Evolutionary conservation across 1,139 yeast genomes (phyloP).

Genomic region (Hyphopichia burtonii): DNA sequence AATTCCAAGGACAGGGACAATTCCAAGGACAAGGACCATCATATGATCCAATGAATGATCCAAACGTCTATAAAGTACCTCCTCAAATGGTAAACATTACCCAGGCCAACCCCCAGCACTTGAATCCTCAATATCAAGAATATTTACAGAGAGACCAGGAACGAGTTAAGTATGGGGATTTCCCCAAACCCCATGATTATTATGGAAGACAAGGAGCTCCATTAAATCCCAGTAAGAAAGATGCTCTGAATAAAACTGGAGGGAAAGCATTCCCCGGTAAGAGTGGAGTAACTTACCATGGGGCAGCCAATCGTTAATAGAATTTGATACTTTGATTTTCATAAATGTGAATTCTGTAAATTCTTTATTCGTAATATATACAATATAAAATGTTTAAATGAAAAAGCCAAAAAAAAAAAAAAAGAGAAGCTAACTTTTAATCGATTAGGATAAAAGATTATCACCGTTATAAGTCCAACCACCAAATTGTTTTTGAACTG

Average conservation of each 20-base stretch:
- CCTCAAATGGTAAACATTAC: constrained; percentile 40
- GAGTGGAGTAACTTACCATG: constrained; percentile 38
- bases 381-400: neutral
- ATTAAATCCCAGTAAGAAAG: constrained; percentile 26
- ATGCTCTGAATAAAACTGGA: constrained; percentile 21
- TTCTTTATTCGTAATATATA: too few relatives aligned
- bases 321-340: neutral
- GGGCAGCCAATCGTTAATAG: constrained; percentile 28
- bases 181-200: constrained; percentile 24
- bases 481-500: constrained; percentile 95
- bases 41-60: constrained; percentile 26
- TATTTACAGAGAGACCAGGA: constrained; percentile 34
- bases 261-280: constrained; percentile 41
- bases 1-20: neutral
- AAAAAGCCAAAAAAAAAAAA: neutral
- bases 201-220: constrained; percentile 36
- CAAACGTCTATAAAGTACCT: constrained; percentile 28
- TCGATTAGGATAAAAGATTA: constrained; percentile 10
- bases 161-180: constrained; percentile 32
- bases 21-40: neutral
- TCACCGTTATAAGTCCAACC: constrained; percentile 97
- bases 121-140: constrained; percentile 38
- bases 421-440: too few relatives aligned
- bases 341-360: too few relatives aligned
- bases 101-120: constrained; percentile 34